These are phyloP conservation scores for Colletotrichum acutatum DNA, from an alignment of 2,329 filamentous ascomycete genomes.

Conservation along the genomic window DNA sequence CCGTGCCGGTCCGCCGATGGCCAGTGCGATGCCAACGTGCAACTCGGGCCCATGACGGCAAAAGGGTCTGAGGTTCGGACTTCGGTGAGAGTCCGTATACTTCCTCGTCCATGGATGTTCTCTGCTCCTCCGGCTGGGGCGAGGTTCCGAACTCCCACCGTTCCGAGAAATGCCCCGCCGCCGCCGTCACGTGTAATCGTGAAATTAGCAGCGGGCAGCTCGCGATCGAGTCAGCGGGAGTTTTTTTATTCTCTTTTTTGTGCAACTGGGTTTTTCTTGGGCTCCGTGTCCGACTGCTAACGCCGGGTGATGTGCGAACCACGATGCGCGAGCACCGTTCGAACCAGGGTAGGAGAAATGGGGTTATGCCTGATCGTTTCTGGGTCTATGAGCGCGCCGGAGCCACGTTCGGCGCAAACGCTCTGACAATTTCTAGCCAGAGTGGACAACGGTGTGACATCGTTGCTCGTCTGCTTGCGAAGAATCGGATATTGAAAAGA, in stretches of 20 bases:
- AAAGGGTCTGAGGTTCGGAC: neutral
- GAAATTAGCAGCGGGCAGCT: neutral
- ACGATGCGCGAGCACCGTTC: constrained; percentile 3
- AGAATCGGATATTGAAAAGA: constrained; percentile 17
- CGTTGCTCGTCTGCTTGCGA: constrained; percentile 11
- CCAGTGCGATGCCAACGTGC: constrained; percentile 8
- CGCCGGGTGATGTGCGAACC: constrained; percentile 6
- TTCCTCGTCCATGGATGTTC: neutral
- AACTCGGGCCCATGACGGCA: neutral
- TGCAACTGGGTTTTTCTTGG: neutral
- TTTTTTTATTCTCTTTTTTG: neutral
- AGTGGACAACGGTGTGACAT: constrained; percentile 25
- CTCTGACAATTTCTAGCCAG: constrained; percentile 20
- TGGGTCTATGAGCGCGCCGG: constrained; percentile 10
- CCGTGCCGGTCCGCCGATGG: constrained; percentile 10
- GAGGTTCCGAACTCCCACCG: neutral
- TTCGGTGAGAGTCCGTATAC: neutral
- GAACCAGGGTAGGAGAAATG: constrained; percentile 19
- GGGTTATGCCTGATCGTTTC: constrained; percentile 25
- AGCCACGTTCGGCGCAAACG: constrained; percentile 24
- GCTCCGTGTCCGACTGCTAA: neutral
- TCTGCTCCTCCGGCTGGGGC: neutral
- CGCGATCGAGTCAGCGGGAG: constrained; percentile 5
- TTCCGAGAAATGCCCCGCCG: neutral
- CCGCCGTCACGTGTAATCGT: neutral